Percentiles rank a stretch among this genome's conserved stretches.
Conservation (phyloP, 2,329 filamentous ascomycete genomes). For the Cordyceps javanica region DNA sequence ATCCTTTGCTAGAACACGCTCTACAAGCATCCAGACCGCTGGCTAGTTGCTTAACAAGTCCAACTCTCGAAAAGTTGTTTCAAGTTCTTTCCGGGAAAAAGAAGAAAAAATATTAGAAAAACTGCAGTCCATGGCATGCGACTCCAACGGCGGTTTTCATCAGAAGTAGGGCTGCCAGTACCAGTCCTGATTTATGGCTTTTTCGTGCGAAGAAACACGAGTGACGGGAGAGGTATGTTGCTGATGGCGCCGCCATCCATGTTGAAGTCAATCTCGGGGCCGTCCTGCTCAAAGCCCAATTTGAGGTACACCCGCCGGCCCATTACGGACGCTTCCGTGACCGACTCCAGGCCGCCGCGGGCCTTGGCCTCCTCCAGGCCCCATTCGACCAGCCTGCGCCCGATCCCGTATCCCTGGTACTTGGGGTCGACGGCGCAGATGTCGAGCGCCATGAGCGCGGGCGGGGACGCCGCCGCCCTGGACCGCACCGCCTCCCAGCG, state of each 20-base stretch:
- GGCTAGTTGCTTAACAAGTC: too few relatives aligned
- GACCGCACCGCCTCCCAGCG: slow-evolving; percentile 36
- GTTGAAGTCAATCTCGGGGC: slow-evolving; percentile 34
- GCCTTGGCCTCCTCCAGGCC: slow-evolving; percentile 37
- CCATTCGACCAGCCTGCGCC: slow-evolving; percentile 39
- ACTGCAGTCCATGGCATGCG: too few relatives aligned
- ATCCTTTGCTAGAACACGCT: too few relatives aligned
- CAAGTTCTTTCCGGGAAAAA: too few relatives aligned
- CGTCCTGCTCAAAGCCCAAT: slow-evolving; percentile 38
- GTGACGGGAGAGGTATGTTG: slow-evolving; percentile 31
- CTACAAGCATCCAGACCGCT: too few relatives aligned
- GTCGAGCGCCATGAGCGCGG: slow-evolving; percentile 44
- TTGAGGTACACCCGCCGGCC: slow-evolving; percentile 40
- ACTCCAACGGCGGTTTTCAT: too few relatives aligned
- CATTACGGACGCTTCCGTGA: slow-evolving; percentile 43
- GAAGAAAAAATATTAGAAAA: too few relatives aligned
- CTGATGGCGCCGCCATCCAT: slow-evolving; percentile 38
- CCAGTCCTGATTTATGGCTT: background rate
- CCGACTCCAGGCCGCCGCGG: slow-evolving; percentile 34
- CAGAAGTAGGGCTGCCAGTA: too few relatives aligned
- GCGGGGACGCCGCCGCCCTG: slow-evolving; percentile 31
- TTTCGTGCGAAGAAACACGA: slow-evolving; percentile 41
- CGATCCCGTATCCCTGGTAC: slow-evolving; percentile 46
- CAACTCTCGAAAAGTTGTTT: too few relatives aligned
- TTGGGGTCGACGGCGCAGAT: slow-evolving; percentile 46